Conservation (phyloP, 106 monocot genomes). For the Xerophyta viscosa region DNA sequence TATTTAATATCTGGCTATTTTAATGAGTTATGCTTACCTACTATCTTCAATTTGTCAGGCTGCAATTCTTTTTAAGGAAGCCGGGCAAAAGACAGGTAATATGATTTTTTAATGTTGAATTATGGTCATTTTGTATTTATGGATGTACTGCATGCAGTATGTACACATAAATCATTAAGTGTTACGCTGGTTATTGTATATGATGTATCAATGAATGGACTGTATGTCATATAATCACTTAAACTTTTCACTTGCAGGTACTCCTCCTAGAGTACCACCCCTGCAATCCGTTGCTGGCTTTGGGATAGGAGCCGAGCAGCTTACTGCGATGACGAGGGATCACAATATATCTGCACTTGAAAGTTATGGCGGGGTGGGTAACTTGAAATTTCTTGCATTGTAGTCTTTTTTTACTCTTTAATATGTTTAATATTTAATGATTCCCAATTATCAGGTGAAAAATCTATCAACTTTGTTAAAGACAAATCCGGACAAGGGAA, state of each 20-base stretch:
- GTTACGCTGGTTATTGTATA: too few relatives aligned
- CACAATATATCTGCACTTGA: slow-evolving; percentile 62
- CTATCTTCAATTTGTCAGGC: slow-evolving; percentile 42
- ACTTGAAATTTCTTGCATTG: not conserved
- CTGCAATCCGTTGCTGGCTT: slow-evolving; percentile 25
- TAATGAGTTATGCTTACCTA: not conserved
- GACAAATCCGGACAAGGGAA: slow-evolving; percentile 30
- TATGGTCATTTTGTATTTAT: too few relatives aligned
- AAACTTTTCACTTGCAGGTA: slow-evolving; percentile 12
- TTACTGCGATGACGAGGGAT: slow-evolving; percentile 73
- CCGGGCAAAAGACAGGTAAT: slow-evolving; percentile 50
- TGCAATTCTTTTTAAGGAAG: slow-evolving; percentile 71
- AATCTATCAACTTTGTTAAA: slow-evolving; percentile 25
- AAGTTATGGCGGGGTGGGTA: slow-evolving; percentile 67
- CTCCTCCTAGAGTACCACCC: slow-evolving; percentile 14
- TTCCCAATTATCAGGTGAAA: slow-evolving; percentile 19
- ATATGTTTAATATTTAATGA: not conserved
- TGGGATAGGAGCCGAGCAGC: slow-evolving; percentile 70
- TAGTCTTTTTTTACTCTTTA: not conserved
- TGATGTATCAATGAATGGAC: too few relatives aligned
- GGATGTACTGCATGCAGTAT: too few relatives aligned
- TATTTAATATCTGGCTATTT: not conserved
- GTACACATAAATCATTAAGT: too few relatives aligned
- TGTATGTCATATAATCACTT: too few relatives aligned
- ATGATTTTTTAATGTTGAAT: too few relatives aligned